These are phyloP conservation scores for Filobasidium floriforme DNA, from an alignment of 768 basidiomycete species.

Conservation along the genomic window DNA sequence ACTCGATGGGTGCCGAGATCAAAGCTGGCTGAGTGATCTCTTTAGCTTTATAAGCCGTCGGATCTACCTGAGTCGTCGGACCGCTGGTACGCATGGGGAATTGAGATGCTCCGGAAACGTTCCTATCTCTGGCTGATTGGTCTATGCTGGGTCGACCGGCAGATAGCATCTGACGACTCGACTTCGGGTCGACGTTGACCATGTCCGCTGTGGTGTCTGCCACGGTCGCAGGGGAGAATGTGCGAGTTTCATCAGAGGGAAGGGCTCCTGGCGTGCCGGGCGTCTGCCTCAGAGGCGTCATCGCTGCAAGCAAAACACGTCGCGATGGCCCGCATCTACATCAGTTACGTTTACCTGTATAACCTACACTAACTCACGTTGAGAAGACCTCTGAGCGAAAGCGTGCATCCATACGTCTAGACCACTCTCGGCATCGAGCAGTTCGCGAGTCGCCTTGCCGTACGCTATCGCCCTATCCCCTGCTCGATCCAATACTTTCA, in stretches of 20 bases:
- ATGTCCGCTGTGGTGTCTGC: too few relatives aligned
- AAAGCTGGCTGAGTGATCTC: not conserved
- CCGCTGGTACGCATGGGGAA: slow-evolving; percentile 9
- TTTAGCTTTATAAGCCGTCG: not conserved
- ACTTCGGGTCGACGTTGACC: too few relatives aligned
- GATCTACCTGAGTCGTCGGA: not conserved
- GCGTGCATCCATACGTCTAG: slow-evolving; percentile 33
- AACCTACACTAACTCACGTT: too few relatives aligned
- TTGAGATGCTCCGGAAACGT: slow-evolving; percentile 19
- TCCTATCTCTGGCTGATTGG: not conserved
- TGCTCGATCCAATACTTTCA: slow-evolving; percentile 34
- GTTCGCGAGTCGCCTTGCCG: slow-evolving; percentile 38
- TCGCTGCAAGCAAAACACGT: too few relatives aligned
- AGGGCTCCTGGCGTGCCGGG: too few relatives aligned
- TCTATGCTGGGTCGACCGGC: not conserved
- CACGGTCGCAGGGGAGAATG: too few relatives aligned
- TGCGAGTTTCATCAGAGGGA: too few relatives aligned
- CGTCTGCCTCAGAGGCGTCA: too few relatives aligned
- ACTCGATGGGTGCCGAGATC: not conserved
- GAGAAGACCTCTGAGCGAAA: not conserved
- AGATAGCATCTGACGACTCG: not conserved
- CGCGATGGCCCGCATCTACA: too few relatives aligned
- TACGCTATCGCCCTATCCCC: slow-evolving; percentile 42
- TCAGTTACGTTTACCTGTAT: too few relatives aligned
- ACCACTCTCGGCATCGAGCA: slow-evolving; percentile 36